These are phyloP conservation scores for Bonia amplexicaulis DNA, from an alignment of 176 grass and related monocot genomes.

Conservation along the genomic window DNA sequence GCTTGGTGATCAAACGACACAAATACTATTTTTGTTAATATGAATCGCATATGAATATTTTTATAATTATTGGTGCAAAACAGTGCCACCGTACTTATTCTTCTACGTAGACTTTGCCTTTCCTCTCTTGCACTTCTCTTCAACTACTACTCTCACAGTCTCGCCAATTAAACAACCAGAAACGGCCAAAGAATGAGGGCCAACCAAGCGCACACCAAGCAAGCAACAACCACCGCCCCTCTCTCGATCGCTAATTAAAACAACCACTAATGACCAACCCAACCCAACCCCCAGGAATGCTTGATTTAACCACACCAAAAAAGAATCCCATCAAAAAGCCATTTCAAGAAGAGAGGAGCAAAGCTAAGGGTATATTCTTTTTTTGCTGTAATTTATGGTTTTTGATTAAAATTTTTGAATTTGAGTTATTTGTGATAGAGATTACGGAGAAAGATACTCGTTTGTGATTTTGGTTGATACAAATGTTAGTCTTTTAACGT, in stretches of 20 bases:
- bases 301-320: not conserved
- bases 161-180: not conserved
- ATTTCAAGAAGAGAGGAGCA: not conserved
- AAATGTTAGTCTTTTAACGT: too few relatives aligned
- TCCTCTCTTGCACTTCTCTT: constrained; percentile 3
- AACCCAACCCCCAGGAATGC: not conserved
- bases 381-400: too few relatives aligned
- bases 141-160: constrained; percentile 4
- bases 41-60: too few relatives aligned
- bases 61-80: too few relatives aligned
- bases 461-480: too few relatives aligned
- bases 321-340: not conserved
- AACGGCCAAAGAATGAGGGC: constrained; percentile 35
- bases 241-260: constrained; percentile 19
- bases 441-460: too few relatives aligned
- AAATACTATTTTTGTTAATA: too few relatives aligned
- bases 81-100: not conserved
- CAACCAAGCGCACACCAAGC: constrained; percentile 1
- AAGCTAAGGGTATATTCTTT: too few relatives aligned
- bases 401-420: too few relatives aligned
- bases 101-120: not conserved
- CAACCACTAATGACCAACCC: constrained; percentile 16
- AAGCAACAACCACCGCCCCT: not conserved
- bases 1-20: too few relatives aligned
- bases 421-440: too few relatives aligned